These are phyloP conservation scores for Sporisorium iseilematis-ciliati DNA, from an alignment of 1,284 basidiomycete species.

Conservation along the genomic window DNA sequence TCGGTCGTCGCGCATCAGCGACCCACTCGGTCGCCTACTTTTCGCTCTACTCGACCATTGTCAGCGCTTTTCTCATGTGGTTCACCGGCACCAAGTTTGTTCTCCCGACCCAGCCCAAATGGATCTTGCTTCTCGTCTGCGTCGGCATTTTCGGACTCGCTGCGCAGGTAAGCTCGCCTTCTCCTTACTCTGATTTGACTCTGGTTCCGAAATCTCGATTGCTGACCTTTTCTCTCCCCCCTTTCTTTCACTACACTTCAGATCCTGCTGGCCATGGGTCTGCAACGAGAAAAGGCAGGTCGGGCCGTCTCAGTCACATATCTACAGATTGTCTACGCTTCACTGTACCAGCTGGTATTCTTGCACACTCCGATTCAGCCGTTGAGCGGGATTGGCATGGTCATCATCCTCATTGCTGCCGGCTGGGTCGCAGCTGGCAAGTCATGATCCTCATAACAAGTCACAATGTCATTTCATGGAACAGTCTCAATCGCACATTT, in stretches of 20 bases:
- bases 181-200: too few relatives aligned
- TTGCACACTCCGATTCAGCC: slow-evolving; percentile 47
- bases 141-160: slow-evolving; percentile 57
- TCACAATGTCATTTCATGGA: neutral
- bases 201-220: neutral
- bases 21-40: slow-evolving; percentile 81
- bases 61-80: slow-evolving; percentile 71
- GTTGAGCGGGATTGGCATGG: slow-evolving; percentile 47
- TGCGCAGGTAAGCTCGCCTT: slow-evolving; percentile 21
- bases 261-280: slow-evolving; percentile 53
- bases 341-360: slow-evolving; percentile 50
- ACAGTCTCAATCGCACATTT: neutral
- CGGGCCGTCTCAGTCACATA: slow-evolving; percentile 47
- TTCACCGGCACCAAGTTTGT: slow-evolving; percentile 44
- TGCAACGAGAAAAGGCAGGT: slow-evolving; percentile 56
- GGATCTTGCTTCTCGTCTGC: slow-evolving; percentile 50
- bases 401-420: slow-evolving; percentile 49
- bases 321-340: slow-evolving; percentile 50
- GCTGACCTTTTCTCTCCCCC: neutral
- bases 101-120: slow-evolving; percentile 34
- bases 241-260: slow-evolving; percentile 2
- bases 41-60: slow-evolving; percentile 76
- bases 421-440: slow-evolving; percentile 51
- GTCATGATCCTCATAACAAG: slow-evolving; percentile 5
- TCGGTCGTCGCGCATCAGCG: slow-evolving; percentile 80